Evolutionary conservation across 495 filamentous ascomycete genomes (phyloP).

Genomic region (Trichodelitschia bisporula): DNA sequence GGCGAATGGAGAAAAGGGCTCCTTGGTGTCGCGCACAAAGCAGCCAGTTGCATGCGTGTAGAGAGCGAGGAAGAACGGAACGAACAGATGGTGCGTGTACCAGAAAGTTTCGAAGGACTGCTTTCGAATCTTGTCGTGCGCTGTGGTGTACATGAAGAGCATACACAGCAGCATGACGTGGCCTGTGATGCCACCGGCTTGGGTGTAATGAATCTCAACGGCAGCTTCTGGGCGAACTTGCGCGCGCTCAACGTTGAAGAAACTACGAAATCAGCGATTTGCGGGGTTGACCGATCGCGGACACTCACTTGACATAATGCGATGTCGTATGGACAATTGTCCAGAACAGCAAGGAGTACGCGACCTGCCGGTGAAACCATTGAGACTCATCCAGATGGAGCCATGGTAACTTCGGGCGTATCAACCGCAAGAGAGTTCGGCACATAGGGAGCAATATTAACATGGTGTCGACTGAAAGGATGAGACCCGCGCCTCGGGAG

Average conservation of each 20-base stretch:
- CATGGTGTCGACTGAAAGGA: conserved; percentile 56
- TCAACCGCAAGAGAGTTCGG: conserved; percentile 56
- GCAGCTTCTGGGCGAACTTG: conserved; percentile 63
- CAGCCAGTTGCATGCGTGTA: conserved; percentile 94
- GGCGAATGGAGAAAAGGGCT: conserved; percentile 63
- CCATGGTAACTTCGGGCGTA: conserved; percentile 72
- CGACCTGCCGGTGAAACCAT: conserved; percentile 93
- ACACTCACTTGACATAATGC: conserved; percentile 87
- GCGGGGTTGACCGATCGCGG: conserved; percentile 14
- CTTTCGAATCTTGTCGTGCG: conserved; percentile 79
- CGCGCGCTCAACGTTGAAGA: conserved; percentile 79
- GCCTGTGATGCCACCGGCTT: conserved; percentile 79
- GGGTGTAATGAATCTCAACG: conserved; percentile 78
- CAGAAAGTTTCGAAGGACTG: conserved; percentile 97
- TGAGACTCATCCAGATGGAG: conserved; percentile 81
- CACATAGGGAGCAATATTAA: conserved; percentile 89
- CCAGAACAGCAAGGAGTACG: conserved; percentile 70
- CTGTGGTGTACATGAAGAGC: conserved; percentile 94
- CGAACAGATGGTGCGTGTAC: conserved; percentile 96
- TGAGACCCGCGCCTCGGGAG: conserved; percentile 75
- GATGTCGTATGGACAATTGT: conserved; percentile 47
- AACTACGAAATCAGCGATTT: conserved; percentile 26
- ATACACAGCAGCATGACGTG: conserved; percentile 98
- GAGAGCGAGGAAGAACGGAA: conserved; percentile 78
- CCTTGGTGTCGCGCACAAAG: conserved; percentile 37